Conservation (phyloP, 305 asterid genomes). For the Fraxinus greggii region DNA sequence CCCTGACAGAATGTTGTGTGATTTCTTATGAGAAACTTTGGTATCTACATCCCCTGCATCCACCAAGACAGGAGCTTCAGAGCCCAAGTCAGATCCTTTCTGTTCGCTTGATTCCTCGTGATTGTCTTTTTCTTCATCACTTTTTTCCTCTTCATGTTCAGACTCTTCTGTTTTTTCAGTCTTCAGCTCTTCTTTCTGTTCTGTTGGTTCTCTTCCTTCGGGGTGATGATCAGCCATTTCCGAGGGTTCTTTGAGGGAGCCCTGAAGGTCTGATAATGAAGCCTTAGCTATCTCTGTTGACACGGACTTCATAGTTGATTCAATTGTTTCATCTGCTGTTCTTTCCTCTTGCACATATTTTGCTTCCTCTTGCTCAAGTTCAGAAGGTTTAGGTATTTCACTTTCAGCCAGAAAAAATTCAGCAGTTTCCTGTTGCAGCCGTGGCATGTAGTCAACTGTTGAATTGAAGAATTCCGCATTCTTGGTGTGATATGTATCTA, state of each 20-base stretch:
- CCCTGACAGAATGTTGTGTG: constrained; percentile 75
- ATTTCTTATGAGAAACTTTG: constrained; percentile 65
- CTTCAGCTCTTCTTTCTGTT: constrained; percentile 31
- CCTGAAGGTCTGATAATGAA: constrained; percentile 36
- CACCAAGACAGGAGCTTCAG: constrained; percentile 64
- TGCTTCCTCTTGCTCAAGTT: constrained; percentile 26
- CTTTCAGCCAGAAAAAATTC: constrained; percentile 27
- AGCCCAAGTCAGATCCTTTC: constrained; percentile 31
- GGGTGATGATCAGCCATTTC: constrained; percentile 23
- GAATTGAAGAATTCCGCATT: constrained; percentile 16
- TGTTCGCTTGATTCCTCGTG: constrained; percentile 45
- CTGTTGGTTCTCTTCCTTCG: constrained; percentile 27
- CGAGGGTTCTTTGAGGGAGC: constrained; percentile 29
- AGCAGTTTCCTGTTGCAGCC: constrained; percentile 16
- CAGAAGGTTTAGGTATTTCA: constrained; percentile 23
- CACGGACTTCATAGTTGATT: constrained; percentile 23
- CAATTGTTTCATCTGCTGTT: constrained; percentile 23
- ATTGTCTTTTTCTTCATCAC: constrained; percentile 42
- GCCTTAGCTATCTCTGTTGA: constrained; percentile 27
- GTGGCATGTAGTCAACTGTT: constrained; percentile 21
- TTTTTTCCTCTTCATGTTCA: constrained; percentile 33
- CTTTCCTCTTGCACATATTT: constrained; percentile 26
- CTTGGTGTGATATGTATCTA: constrained; percentile 25
- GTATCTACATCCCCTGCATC: constrained; percentile 51
- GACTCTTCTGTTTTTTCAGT: constrained; percentile 29